Base-by-base conservation (phyloP, 2,329 filamentous ascomycete species). In the Dactylellina drechsleri region DNA sequence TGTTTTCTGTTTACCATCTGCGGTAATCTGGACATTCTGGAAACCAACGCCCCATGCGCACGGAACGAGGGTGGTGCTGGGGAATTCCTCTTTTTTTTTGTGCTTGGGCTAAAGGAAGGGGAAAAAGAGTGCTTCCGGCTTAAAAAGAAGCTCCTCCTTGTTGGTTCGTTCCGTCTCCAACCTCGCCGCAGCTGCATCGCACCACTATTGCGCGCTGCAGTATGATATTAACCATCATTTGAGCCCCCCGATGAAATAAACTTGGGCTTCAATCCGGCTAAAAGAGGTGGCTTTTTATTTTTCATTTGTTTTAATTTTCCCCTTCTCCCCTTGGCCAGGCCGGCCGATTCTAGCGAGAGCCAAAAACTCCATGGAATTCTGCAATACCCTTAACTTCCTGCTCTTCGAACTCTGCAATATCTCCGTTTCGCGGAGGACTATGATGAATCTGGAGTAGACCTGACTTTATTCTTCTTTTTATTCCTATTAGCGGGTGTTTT, bases 401-500 rank as follows among this genome's bases (percentile, higher is more conserved):
- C 28, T 47, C 26, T 4, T 23, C 49, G 36, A 36, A 49, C 40
- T 43, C 47, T 50, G 47, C 60, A 52, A 59, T 66, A 56, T 53
- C 58, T 54, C 61, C 61, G 61, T 65, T 66, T 65, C 49, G 49
- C 68, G 68, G 56, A 66, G 50, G 49, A 15, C 56, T 56, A 74
- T 58, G 57, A 66, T 74, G 62, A 74, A 66, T 66, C 57, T 66
- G 62, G 61, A 61, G 68, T 74, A 74, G 68, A 61, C 62, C 61
- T 62, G 31, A 62, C 61, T 61, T 61, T 57, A 74, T 57, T 67
- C 61, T 43, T 66, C 54, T 66, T 23, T 60, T 59, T 61, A 56
- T 61, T 40, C 61, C 59, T 20, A 60, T 60, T 65, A 61, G 68
- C 64, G 62, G 68, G 61, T 41, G 26, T 50, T 49, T 10, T 74